Base-by-base conservation (phyloP, 2,329 filamentous ascomycete species). In the Meredithiella fracta region DNA sequence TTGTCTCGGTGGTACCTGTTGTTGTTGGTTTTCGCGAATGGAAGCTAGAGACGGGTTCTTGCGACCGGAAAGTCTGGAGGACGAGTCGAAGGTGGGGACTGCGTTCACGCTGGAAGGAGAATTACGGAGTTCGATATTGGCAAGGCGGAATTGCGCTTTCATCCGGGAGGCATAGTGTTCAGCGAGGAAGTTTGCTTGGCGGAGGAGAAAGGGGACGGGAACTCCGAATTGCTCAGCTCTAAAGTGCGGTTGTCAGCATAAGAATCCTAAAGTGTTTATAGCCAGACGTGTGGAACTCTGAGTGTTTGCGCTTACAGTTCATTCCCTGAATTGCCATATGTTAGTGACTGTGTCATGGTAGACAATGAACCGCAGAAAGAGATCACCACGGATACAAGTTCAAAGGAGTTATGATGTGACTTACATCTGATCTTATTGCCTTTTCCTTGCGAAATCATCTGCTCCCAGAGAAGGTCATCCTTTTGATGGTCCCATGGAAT, bases 181-280 rank as follows among this genome's bases (percentile, higher is more conserved):
- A 65, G 92, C 95, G 4, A 97, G 78, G 78, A 89, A 95, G 67
- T 88, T 89, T 60, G 89, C 89, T 69, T 98, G 89, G 66, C 95
- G 87, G 15, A 96, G 78, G 31, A 98, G 76, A 64, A 97, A 97
- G 42, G 88, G 78, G 58, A 94, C 80, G 25, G 86, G 84, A 20
- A 96, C 91, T 60, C 90, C 78, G 68, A 96, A 95, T 49, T 79
- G 75, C 54, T 78, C 73, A 50, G 86, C 87, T 65, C 84, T 85
- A 34, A 34, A 34, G 5, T 11, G 11, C 11, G 11, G 5, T 34
- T 34, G 29, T 34, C 29, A 34, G 29, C 29, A 34, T 34, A 5
- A 34, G 5, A 34, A 11, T 11, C 29, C 5, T 34, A 11, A 34
- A 34, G 5, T 11, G 11, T 11, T 5, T 5, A 5, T 5, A 5